Percentiles rank a stretch among this genome's conserved stretches.
phyloP scores from a whole-genome alignment of 257 asterid species.

The Fraxinus anomala region DNA sequence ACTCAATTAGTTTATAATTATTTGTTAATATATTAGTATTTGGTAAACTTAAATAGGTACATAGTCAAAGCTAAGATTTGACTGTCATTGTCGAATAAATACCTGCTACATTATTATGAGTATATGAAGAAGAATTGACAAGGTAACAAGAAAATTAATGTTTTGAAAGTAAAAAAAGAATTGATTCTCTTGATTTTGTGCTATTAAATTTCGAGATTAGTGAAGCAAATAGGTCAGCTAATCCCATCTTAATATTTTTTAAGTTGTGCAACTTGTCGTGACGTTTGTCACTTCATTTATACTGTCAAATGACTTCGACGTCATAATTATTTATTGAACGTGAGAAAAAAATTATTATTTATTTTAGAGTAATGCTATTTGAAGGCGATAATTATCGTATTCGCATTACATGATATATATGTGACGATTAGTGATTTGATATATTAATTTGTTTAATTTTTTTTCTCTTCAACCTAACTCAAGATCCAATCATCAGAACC shows the following conservation, averaged over 20 bases:
- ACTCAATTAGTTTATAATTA: conserved; percentile 26
- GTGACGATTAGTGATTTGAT: too few relatives aligned
- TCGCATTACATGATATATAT: too few relatives aligned
- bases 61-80: conserved; percentile 52
- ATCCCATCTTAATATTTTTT: background rate
- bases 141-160: background rate
- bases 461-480: too few relatives aligned
- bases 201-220: conserved; percentile 21
- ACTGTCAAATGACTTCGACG: background rate
- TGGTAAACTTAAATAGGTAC: conserved; percentile 41
- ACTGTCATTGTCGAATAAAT: conserved; percentile 61
- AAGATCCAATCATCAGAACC: too few relatives aligned
- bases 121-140: background rate
- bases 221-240: conserved; percentile 34
- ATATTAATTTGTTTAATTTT: too few relatives aligned
- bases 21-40: conserved; percentile 26
- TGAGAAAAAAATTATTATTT: background rate
- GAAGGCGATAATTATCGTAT: too few relatives aligned
- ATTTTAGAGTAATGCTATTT: background rate
- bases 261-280: background rate
- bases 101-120: conserved; percentile 53
- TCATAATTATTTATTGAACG: background rate
- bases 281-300: background rate
- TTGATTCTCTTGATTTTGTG: conserved; percentile 14
- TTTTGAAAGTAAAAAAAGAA: conserved; percentile 22